These are phyloP conservation scores for Lodderomyces theae DNA, from an alignment of 1,139 yeast species.

Conservation along the genomic window DNA sequence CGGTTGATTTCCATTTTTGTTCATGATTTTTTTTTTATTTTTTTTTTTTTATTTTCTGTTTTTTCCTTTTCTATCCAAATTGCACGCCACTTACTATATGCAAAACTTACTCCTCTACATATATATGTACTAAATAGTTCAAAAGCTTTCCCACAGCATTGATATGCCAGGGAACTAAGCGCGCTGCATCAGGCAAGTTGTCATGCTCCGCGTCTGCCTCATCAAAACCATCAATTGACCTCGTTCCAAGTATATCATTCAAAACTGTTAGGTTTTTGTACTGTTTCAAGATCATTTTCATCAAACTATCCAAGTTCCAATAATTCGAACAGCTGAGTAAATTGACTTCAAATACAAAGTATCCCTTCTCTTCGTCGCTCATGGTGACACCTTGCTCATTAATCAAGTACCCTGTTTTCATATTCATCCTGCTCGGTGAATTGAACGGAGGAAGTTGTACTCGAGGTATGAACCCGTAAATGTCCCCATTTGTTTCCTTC, in stretches of 20 bases:
- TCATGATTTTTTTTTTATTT: slow-evolving; percentile 3
- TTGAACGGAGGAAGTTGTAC: slow-evolving; percentile 63
- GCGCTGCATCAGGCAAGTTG: neutral
- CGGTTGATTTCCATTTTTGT: no score
- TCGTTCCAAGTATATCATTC: slow-evolving; percentile 39
- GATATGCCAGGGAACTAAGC: slow-evolving; percentile 77
- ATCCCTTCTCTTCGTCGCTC: slow-evolving; percentile 14
- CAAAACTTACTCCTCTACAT: slow-evolving; percentile 41
- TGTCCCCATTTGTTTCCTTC: slow-evolving; percentile 52
- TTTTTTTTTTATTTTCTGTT: slow-evolving; percentile 2
- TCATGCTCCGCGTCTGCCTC: neutral
- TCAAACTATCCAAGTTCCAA: slow-evolving; percentile 52
- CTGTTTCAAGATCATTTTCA: slow-evolving; percentile 62
- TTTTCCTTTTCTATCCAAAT: neutral
- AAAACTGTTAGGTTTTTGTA: slow-evolving; percentile 63
- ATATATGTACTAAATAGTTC: slow-evolving; percentile 43
- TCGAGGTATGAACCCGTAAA: slow-evolving; percentile 62
- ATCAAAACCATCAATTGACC: slow-evolving; percentile 16
- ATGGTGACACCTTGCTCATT: slow-evolving; percentile 23
- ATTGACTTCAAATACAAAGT: slow-evolving; percentile 55
- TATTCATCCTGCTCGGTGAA: slow-evolving; percentile 68
- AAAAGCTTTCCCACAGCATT: slow-evolving; percentile 69
- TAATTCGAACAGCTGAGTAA: slow-evolving; percentile 67
- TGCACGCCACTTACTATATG: slow-evolving; percentile 3
- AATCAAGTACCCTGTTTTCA: slow-evolving; percentile 68